Evolutionary conservation across 371 early-diverging fungal genomes (phyloP).

Genomic region (Conidiobolus incongruus): DNA sequence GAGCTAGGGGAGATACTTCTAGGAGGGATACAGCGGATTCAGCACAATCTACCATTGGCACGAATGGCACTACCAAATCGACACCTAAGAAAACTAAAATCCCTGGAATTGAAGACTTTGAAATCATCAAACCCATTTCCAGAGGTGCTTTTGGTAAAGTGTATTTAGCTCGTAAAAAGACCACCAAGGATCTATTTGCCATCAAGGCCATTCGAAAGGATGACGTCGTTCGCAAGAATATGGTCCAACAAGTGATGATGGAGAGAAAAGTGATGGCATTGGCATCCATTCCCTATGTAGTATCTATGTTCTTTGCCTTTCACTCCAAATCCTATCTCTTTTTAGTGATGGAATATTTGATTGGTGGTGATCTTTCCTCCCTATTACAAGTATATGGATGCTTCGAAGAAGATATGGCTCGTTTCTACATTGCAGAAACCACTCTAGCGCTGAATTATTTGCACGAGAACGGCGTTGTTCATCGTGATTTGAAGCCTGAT

Average conservation of each 20-base stretch:
- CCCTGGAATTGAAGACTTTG: constrained; percentile 55
- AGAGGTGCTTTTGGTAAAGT: constrained; percentile 86
- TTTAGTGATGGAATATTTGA: constrained; percentile 87
- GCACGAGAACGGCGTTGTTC: constrained; percentile 59
- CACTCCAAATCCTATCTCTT: constrained; percentile 80
- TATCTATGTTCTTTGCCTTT: constrained; percentile 79
- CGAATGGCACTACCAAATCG: too few relatives aligned
- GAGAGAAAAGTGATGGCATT: constrained; percentile 68
- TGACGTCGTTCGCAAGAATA: constrained; percentile 83
- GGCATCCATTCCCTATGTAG: constrained; percentile 79
- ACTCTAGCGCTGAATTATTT: constrained; percentile 81
- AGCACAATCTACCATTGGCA: too few relatives aligned
- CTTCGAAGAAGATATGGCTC: constrained; percentile 76
- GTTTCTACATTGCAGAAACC: constrained; percentile 85
- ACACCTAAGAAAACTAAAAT: neutral
- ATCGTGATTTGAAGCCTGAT: constrained; percentile 70
- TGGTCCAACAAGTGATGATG: constrained; percentile 72
- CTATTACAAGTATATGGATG: constrained; percentile 66
- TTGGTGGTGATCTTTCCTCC: constrained; percentile 90
- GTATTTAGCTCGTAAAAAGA: constrained; percentile 57
- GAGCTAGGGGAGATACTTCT: too few relatives aligned
- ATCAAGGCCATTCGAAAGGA: constrained; percentile 75
- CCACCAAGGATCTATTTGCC: constrained; percentile 71
- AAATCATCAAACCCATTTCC: constrained; percentile 77
- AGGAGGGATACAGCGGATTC: too few relatives aligned